Evolutionary conservation across 331 rosid genomes (phyloP), one percentile per base, ranked within the genome.

Genomic region (Quercus phellos): DNA sequence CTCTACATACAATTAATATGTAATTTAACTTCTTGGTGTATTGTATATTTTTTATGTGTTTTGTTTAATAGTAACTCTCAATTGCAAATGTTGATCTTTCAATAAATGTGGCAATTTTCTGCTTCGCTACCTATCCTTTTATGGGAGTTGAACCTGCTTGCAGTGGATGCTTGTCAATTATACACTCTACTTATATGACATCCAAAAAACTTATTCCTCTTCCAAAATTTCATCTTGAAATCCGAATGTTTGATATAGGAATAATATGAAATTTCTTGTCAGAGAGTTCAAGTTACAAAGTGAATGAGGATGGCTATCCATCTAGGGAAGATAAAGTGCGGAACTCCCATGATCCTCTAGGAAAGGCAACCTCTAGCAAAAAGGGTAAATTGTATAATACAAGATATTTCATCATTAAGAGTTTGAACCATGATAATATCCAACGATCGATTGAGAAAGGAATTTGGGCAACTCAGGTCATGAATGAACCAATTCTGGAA

Each of bases 401-500:
- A 11, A 85, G 89, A 75, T 90, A 87, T 75, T 90, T 88, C 75
- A 58, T 90, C 83, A 87, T 90, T 69, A 90, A 90, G 90, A 90
- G 93, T 85, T 82, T 90, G 84, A 88, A 78, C 69, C 89, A 77
- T 56, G 86, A 90, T 55, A 90, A 90, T 72, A 85, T 90, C 68
- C 83, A 61, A 34, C 76, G 87, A 35, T 90, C 96, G 0, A 55
- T 88, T 24, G 90, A 87, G 87, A 90, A 85, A 84, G 93, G 93
- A 84, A 90, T 90, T 78, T 90, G 96, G 96, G 93, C 96, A 17
- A 90, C 96, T 61, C 96, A 90, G 85, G 83, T 87, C 77, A 90
- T 88, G 93, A 90, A 88, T 27, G 96, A 90, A 78, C 93, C 86
- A 2, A 85, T 84, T 76, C 78, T 90, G 72, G 90, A 87, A 63